These are phyloP conservation scores for Arthrobotrys pseudoclavata DNA, from an alignment of 2,329 filamentous ascomycete species.

Conservation along the genomic window DNA sequence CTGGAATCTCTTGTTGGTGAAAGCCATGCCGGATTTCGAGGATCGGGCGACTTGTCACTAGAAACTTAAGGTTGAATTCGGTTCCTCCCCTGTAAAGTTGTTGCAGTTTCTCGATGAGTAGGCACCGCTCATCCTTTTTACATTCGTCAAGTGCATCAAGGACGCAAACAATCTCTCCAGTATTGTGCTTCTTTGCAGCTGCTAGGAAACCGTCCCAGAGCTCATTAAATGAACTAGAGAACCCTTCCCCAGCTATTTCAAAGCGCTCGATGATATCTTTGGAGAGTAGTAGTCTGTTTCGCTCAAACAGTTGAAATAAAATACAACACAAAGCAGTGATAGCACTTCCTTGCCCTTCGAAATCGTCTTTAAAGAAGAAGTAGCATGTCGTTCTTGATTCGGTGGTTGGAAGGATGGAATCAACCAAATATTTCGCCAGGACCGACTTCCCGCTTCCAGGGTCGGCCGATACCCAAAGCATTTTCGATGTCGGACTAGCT, in stretches of 20 bases:
- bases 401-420: slow-evolving; percentile 62
- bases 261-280: slow-evolving; percentile 64
- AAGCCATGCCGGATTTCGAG: slow-evolving; percentile 64
- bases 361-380: slow-evolving; percentile 68
- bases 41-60: slow-evolving; percentile 66
- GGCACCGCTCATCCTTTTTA: slow-evolving; percentile 1
- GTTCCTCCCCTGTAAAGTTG: neutral
- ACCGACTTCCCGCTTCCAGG: slow-evolving; percentile 68
- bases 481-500: slow-evolving; percentile 48
- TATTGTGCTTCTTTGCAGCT: slow-evolving; percentile 48
- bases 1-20: slow-evolving; percentile 32
- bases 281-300: slow-evolving; percentile 63
- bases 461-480: slow-evolving; percentile 67
- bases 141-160: slow-evolving; percentile 68
- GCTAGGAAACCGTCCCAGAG: slow-evolving; percentile 66
- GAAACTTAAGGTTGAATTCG: slow-evolving; percentile 63
- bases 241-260: slow-evolving; percentile 64
- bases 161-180: too few relatives aligned
- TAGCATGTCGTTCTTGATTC: slow-evolving; percentile 65
- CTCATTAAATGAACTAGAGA: slow-evolving; percentile 50
- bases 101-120: neutral
- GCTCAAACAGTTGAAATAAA: neutral
- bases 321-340: slow-evolving; percentile 1
- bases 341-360: neutral
- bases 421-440: slow-evolving; percentile 68